Evolutionary conservation across 2,329 filamentous ascomycete species (phyloP), one percentile per base, ranked within the genome.

Genomic region (Pseudogymnoascus sp.): DNA sequence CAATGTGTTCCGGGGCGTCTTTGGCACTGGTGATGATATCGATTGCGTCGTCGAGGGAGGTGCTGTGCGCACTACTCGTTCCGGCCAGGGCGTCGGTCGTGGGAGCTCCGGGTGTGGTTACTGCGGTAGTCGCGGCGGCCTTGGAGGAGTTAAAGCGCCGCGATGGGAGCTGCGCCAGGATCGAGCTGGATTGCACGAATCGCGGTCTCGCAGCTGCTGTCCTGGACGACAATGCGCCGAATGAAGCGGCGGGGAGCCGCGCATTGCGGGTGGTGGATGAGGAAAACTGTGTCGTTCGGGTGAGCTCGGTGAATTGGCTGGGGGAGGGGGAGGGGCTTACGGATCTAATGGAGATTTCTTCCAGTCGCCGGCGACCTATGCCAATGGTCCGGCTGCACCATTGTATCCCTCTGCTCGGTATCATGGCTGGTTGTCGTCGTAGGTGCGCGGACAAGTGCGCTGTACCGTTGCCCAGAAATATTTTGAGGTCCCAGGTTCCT

Each of bases 1-100:
- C 94, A 64, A 96, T 84, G 60, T 85, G 80, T 71, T 93, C 89
- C 8, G 71, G 70, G 4, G 69, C 65, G 38, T 69, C 60, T 28
- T 64, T 60, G 3, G 66, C 62, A 38, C 68, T 66, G 10, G 63
- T 56, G 12, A 63, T 59, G 28, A 70, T 60, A 10, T 70, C 69
- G 16, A 67, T 65, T 5, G 61, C 62, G 31, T 63, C 61, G 37
- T 71, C 66, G 18, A 72, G 64, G 38, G 68, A 66, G 12, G 67
- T 60, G 23, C 21, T 61, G 6, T 33, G 8, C 18, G 40, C 40
- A 8, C 40, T 35, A 16, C 33, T 56, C 33, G 61, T 35, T 33
- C 56, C 31, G 31, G 66, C 63, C 44, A 66, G 16, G n/a, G 66
- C 59, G 40, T 37, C 63, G 18, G 63, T 53, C 3, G 61, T 63